These are phyloP conservation scores for Rubroboletus pulcherrimus DNA, from an alignment of 768 basidiomycete genomes.

Conservation along the genomic window DNA sequence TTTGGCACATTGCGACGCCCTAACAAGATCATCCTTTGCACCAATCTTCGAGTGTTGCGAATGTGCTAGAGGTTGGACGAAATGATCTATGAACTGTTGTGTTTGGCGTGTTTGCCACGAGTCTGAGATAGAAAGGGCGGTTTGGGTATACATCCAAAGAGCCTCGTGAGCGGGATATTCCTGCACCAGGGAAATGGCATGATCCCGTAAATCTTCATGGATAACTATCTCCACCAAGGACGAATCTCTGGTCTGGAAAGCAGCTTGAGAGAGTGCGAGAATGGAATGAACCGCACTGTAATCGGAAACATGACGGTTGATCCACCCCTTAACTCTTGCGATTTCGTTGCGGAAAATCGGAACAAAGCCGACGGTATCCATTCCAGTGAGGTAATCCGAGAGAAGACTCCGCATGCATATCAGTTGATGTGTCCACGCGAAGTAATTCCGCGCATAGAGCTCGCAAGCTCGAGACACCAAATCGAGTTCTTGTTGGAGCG, in stretches of 20 bases:
- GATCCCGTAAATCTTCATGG: conserved; percentile 25
- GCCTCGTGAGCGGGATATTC: conserved; percentile 58
- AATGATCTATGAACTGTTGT: conserved; percentile 9
- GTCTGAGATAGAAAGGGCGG: conserved; percentile 1
- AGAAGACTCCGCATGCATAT: conserved; percentile 40
- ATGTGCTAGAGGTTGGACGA: conserved; percentile 18
- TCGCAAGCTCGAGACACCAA: conserved; percentile 50
- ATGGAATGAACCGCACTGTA: conserved; percentile 60
- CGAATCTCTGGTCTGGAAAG: conserved; percentile 3
- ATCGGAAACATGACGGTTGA: conserved; percentile 63
- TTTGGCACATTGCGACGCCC: conserved; percentile 5
- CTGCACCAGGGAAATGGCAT: conserved; percentile 47
- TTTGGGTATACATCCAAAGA: conserved; percentile 52
- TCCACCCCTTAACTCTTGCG: conserved; percentile 43
- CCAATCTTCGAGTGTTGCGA: neutral
- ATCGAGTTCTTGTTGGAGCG: conserved; percentile 45
- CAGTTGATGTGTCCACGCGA: conserved; percentile 65
- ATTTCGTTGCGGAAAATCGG: conserved; percentile 40
- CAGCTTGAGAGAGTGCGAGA: conserved; percentile 33
- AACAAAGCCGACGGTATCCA: conserved; percentile 16
- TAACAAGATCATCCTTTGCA: neutral
- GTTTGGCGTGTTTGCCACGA: neutral
- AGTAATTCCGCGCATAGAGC: conserved; percentile 68
- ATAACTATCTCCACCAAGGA: conserved; percentile 1
- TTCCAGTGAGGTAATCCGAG: conserved; percentile 15